Conservation (phyloP, 805 yeast genomes). For the Sugiyamaella americana region DNA sequence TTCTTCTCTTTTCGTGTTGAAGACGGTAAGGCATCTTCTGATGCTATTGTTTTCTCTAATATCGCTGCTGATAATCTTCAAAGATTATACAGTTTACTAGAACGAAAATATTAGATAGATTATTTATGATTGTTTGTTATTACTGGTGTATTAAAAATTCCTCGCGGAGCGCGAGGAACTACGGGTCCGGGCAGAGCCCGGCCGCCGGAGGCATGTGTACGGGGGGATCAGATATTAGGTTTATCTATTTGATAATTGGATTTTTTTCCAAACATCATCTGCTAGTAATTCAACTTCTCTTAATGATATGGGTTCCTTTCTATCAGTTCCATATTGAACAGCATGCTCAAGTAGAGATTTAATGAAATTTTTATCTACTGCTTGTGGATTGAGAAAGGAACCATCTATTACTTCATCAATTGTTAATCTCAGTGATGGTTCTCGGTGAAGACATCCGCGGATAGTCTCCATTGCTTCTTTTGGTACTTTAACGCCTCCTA, state of each 20-base stretch:
- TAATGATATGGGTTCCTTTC: slow-evolving; percentile 37
- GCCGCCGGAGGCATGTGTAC: neutral
- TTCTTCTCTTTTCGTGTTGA: too few relatives aligned
- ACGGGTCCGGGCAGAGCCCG: neutral
- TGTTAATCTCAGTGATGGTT: slow-evolving; percentile 62
- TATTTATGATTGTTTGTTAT: too few relatives aligned
- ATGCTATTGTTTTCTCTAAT: too few relatives aligned
- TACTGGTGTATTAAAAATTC: too few relatives aligned
- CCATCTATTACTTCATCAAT: slow-evolving; percentile 56
- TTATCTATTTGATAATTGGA: slow-evolving; percentile 21
- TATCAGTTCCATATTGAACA: slow-evolving; percentile 59
- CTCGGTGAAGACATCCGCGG: slow-evolving; percentile 62
- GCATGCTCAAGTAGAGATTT: slow-evolving; percentile 71
- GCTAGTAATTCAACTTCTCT: slow-evolving; percentile 44
- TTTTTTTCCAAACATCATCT: slow-evolving; percentile 54
- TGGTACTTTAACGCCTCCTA: slow-evolving; percentile 62
- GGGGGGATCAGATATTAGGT: neutral
- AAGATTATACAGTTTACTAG: too few relatives aligned
- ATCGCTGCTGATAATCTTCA: too few relatives aligned
- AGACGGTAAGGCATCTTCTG: too few relatives aligned
- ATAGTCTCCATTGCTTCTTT: slow-evolving; percentile 63
- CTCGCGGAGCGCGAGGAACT: neutral
- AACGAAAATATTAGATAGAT: too few relatives aligned
- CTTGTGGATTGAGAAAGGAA: slow-evolving; percentile 67
- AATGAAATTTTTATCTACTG: slow-evolving; percentile 60